A percentile compares a stretch with the other conserved stretches of the same genome.
phyloP scores from a whole-genome alignment of 805 yeast species.

The Suhomyces pyralidae region DNA sequence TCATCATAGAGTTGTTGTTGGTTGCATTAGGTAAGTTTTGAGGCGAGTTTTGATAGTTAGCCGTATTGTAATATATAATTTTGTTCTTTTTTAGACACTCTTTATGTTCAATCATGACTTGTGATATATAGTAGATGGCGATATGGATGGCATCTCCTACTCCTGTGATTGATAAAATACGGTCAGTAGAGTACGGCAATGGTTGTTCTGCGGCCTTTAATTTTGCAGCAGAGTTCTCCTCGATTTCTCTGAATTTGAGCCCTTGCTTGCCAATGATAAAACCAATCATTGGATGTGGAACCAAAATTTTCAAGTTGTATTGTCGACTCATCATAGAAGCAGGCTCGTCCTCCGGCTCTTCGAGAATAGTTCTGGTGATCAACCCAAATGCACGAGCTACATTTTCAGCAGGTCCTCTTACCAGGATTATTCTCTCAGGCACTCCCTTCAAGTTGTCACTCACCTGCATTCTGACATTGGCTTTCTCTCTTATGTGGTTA shows the following conservation, averaged over 20 bases:
- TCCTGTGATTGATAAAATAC: slow-evolving; percentile 67
- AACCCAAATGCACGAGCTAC: slow-evolving; percentile 82
- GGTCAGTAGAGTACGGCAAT: slow-evolving; percentile 73
- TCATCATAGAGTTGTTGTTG: slow-evolving; percentile 14
- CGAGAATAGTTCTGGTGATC: slow-evolving; percentile 61
- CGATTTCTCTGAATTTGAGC: slow-evolving; percentile 71
- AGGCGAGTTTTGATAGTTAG: slow-evolving; percentile 27
- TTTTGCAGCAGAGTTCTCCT: slow-evolving; percentile 75
- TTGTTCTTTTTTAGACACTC: slow-evolving; percentile 52
- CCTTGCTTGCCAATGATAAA: slow-evolving; percentile 79
- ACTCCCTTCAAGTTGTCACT: slow-evolving; percentile 69
- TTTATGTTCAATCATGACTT: slow-evolving; percentile 61
- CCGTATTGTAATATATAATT: slow-evolving; percentile 58
- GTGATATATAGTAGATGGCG: slow-evolving; percentile 72
- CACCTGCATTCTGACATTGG: slow-evolving; percentile 65
- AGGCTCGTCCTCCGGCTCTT: slow-evolving; percentile 63
- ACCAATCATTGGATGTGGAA: slow-evolving; percentile 81
- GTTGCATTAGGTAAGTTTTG: not conserved
- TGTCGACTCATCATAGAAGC: slow-evolving; percentile 54
- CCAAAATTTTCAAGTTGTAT: slow-evolving; percentile 56
- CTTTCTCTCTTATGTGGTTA: slow-evolving; percentile 56
- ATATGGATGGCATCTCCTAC: slow-evolving; percentile 87
- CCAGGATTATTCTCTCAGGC: slow-evolving; percentile 71
- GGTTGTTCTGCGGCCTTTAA: slow-evolving; percentile 70
- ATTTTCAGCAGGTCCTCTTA: slow-evolving; percentile 70